Evolutionary conservation across 2,329 filamentous ascomycete genomes (phyloP).

Genomic region (Aspergillus alliaceus): DNA sequence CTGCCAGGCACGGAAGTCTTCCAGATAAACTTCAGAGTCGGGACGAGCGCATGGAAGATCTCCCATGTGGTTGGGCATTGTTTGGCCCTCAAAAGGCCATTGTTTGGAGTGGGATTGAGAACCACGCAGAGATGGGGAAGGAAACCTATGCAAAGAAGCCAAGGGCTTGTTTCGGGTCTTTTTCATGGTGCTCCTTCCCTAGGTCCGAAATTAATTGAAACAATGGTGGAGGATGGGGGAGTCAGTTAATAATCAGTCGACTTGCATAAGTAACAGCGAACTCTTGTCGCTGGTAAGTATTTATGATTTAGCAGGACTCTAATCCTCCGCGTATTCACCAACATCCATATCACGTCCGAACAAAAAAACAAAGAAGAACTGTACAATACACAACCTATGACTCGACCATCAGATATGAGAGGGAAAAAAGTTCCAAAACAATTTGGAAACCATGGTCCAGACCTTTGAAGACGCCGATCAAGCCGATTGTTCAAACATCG

Average conservation of each 20-base stretch:
- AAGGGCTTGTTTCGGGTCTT: slow-evolving; percentile 1
- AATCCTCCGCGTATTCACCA: too few relatives aligned
- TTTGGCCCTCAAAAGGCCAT: background rate
- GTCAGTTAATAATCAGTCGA: background rate
- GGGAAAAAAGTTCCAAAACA: background rate
- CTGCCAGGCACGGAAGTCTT: background rate
- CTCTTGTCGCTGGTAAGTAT: too few relatives aligned
- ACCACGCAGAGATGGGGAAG: background rate
- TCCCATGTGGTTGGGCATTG: background rate
- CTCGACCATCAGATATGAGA: background rate
- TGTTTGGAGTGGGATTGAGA: background rate
- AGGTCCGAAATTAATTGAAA: slow-evolving; percentile 6
- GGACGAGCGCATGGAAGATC: background rate
- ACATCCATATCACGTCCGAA: background rate
- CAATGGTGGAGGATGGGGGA: background rate
- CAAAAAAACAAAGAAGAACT: background rate
- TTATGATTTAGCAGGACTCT: too few relatives aligned
- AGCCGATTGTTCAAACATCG: slow-evolving; percentile 11
- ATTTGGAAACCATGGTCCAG: slow-evolving; percentile 8
- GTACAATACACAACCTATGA: background rate
- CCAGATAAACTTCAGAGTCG: background rate
- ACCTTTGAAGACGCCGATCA: slow-evolving; percentile 9
- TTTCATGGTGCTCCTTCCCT: background rate
- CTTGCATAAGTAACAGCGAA: background rate
- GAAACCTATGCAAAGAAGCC: background rate